Base-by-base conservation (phyloP, 768 basidiomycete genomes). In the Leccinum fibrillosum region DNA sequence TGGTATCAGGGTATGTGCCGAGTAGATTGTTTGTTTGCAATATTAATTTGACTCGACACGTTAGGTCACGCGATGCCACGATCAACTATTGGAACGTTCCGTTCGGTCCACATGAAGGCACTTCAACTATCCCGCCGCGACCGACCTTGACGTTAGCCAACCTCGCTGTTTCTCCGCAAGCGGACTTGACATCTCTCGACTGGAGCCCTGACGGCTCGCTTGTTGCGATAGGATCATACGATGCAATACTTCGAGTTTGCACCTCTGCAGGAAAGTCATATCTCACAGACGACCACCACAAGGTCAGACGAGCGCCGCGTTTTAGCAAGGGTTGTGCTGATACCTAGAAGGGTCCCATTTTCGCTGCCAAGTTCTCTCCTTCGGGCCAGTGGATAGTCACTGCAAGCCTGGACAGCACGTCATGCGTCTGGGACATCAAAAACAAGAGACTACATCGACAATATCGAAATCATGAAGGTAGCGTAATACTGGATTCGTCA, bases 161-260 rank as follows among this genome's bases (percentile, higher is more conserved):
- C 62, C 77, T 83, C 21, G 73, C 79, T 42, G 73, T 75, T 60
- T 67, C 76, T 25, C 68, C 76, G 32, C 82, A 82, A 51, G 75
- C 75, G 10, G 91, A 94, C 69, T 72, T 92, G 56, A 92, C 90
- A 15, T 85, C 85, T 42, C 65, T 94, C 49, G 83, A 89, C 65
- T 94, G 91, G 91, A 90, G 83, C 62, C 68, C 75, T 4, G 86
- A 89, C 54, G 92, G 92, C 17, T 81, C 81, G 28, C 74, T 90
- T 13, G 76, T 94, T 34, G 90, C 90, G 6, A 81, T 91, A 57
- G 91, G 89, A 11, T 91, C 87, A 19, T 90, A 88, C 60, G 91
- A 93, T 62, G 80, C 83, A 10, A 72, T 84, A 17, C 79, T 94
- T 44, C 84, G 92, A 34, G 77, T 94, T 45, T 88, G 78, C 65